These are phyloP conservation scores for Aspergillus fructus DNA, from an alignment of 2,329 filamentous ascomycete species.

Conservation along the genomic window DNA sequence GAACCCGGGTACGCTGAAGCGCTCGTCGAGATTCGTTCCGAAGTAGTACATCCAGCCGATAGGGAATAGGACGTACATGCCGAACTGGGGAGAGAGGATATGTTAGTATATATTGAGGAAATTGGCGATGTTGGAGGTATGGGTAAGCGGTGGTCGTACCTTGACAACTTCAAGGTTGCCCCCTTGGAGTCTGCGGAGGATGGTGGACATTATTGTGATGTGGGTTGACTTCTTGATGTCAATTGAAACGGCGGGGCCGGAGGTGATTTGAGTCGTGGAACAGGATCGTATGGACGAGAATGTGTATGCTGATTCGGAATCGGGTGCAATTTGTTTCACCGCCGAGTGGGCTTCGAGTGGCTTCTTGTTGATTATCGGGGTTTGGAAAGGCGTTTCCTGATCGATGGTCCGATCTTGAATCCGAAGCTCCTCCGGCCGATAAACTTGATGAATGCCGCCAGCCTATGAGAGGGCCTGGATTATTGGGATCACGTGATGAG, in stretches of 20 bases:
- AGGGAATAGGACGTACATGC: slow-evolving; percentile 97
- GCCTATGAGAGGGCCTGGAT: slow-evolving; percentile 11
- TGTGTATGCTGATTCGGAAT: not conserved
- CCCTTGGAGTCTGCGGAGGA: slow-evolving; percentile 64
- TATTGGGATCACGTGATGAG: slow-evolving; percentile 16
- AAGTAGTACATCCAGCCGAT: slow-evolving; percentile 99
- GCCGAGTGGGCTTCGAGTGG: not conserved
- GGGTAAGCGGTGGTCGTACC: slow-evolving; percentile 49
- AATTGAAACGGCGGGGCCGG: not conserved
- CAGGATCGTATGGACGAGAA: not conserved
- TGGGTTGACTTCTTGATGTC: slow-evolving; percentile 4
- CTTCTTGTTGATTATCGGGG: not conserved
- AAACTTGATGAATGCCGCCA: not conserved
- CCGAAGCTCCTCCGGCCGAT: slow-evolving; percentile 3
- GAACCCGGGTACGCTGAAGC: slow-evolving; percentile 86
- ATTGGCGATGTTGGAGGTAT: not conserved
- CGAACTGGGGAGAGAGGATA: slow-evolving; percentile 65
- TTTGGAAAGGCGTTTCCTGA: slow-evolving; percentile 10
- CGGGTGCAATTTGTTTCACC: not conserved
- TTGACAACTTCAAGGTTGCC: slow-evolving; percentile 95
- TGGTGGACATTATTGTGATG: slow-evolving; percentile 36
- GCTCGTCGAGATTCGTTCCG: slow-evolving; percentile 92
- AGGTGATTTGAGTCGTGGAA: not conserved
- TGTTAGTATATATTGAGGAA: not conserved
- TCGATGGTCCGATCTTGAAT: slow-evolving; percentile 1